Evolutionary conservation across 2,329 filamentous ascomycete genomes (phyloP).

Genomic region (Helotiales sp.): DNA sequence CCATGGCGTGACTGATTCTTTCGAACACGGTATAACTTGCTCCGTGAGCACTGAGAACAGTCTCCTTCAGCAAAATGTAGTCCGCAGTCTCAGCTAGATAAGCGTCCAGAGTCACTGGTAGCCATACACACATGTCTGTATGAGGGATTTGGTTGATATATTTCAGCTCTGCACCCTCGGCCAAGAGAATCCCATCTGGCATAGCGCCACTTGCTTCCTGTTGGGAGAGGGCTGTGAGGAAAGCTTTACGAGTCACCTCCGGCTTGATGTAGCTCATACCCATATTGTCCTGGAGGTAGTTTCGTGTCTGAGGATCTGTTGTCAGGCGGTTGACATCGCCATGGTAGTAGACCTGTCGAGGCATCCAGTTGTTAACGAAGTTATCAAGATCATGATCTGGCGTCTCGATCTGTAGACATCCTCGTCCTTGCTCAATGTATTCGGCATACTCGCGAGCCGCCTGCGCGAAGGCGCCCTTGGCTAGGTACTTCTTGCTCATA

Average conservation of each 20-base stretch:
- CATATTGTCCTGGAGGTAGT: constrained; percentile 62
- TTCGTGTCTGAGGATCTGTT: constrained; percentile 58
- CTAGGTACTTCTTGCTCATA: constrained; percentile 50
- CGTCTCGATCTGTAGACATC: constrained; percentile 52
- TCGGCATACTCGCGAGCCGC: constrained; percentile 47
- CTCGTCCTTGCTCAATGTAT: constrained; percentile 51
- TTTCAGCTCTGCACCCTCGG: constrained; percentile 55
- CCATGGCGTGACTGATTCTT: constrained; percentile 56
- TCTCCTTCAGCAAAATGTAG: constrained; percentile 48
- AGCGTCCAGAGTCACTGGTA: constrained; percentile 53
- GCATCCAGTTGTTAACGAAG: constrained; percentile 59
- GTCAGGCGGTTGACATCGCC: constrained; percentile 59
- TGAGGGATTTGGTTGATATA: constrained; percentile 63
- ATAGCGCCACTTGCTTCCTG: constrained; percentile 56
- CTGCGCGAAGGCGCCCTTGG: constrained; percentile 47
- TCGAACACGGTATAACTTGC: constrained; percentile 52
- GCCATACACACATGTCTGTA: constrained; percentile 60
- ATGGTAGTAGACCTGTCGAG: constrained; percentile 58
- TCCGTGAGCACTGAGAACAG: constrained; percentile 43
- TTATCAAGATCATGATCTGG: constrained; percentile 56
- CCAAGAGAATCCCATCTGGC: constrained; percentile 56
- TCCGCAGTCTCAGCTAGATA: constrained; percentile 57
- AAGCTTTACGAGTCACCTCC: constrained; percentile 46
- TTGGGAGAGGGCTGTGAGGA: constrained; percentile 51
- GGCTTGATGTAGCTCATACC: constrained; percentile 59